Percentiles rank a stretch among this genome's conserved stretches.
These are phyloP conservation scores for Rhodotorula babjevae DNA, from an alignment of 768 basidiomycete genomes.

Conservation along the genomic window DNA sequence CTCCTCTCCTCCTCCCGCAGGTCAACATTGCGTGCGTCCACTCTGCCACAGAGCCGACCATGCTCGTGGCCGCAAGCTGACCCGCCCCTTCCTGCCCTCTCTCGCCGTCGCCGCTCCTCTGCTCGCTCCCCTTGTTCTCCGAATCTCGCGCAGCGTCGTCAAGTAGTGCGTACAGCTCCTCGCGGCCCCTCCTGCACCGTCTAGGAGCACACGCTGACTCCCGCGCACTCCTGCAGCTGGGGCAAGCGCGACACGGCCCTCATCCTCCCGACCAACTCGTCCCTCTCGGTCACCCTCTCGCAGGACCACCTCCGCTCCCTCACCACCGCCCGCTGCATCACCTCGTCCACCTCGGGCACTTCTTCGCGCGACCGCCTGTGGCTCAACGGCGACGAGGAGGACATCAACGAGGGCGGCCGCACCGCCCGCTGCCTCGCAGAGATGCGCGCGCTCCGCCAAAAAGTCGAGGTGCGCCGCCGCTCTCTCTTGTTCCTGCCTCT, in stretches of 20 bases:
- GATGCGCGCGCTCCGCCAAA: slow-evolving; percentile 70
- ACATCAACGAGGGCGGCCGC: slow-evolving; percentile 74
- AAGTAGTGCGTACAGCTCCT: slow-evolving; percentile 17
- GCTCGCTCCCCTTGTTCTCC: not conserved
- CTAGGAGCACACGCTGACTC: not conserved
- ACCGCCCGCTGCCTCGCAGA: slow-evolving; percentile 78
- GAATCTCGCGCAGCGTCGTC: slow-evolving; percentile 6
- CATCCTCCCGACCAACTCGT: slow-evolving; percentile 95
- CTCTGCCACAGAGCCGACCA: too few relatives aligned
- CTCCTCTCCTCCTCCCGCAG: not conserved
- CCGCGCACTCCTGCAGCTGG: slow-evolving; percentile 54
- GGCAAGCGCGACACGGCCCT: slow-evolving; percentile 94
- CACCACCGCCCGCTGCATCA: slow-evolving; percentile 68
- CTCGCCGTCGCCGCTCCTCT: not conserved
- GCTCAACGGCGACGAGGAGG: slow-evolving; percentile 90
- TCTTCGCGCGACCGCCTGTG: slow-evolving; percentile 66
- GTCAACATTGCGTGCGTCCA: slow-evolving; percentile 6
- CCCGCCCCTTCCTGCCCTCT: not conserved
- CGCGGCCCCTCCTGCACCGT: not conserved
- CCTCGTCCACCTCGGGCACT: slow-evolving; percentile 48
- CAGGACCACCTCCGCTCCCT: slow-evolving; percentile 93
- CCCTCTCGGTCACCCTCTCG: slow-evolving; percentile 92
- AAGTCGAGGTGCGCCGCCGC: slow-evolving; percentile 56
- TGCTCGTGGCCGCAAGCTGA: not conserved
- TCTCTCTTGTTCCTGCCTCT: too few relatives aligned